A percentile compares a stretch with the other conserved stretches of the same genome.
These are phyloP conservation scores for Tolypocladium ophioglossoides DNA, from an alignment of 2,329 filamentous ascomycete genomes.

Conservation along the genomic window DNA sequence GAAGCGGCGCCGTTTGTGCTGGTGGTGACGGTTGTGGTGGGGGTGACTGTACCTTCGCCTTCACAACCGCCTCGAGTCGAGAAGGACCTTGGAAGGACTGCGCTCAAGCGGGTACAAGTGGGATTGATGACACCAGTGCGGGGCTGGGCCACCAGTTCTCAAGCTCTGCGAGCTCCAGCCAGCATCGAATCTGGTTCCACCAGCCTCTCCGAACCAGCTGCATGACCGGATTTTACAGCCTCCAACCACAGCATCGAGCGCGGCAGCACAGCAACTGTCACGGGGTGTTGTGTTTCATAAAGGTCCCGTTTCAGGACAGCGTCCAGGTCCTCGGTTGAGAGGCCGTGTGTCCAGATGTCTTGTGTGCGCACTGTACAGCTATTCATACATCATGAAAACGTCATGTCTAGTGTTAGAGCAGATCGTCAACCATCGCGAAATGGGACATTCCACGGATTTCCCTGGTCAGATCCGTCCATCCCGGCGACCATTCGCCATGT, in stretches of 20 bases:
- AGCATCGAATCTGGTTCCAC: neutral
- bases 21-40: neutral
- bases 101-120: neutral
- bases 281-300: neutral
- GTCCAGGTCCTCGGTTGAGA: neutral
- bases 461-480: neutral
- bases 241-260: neutral
- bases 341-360: neutral
- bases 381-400: neutral
- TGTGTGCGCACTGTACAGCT: neutral
- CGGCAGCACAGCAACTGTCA: neutral
- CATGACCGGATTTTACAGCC: neutral
- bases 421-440: neutral
- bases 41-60: neutral
- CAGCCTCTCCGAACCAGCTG: neutral
- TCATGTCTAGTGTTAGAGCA: neutral
- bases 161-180: neutral
- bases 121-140: neutral
- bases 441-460: neutral
- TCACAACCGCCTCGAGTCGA: neutral
- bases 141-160: neutral
- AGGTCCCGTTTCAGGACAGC: neutral
- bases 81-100: neutral
- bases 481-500: neutral
- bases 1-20: neutral